Conservation (phyloP, 768 basidiomycete genomes). For the Hygrophorus pudorinus region DNA sequence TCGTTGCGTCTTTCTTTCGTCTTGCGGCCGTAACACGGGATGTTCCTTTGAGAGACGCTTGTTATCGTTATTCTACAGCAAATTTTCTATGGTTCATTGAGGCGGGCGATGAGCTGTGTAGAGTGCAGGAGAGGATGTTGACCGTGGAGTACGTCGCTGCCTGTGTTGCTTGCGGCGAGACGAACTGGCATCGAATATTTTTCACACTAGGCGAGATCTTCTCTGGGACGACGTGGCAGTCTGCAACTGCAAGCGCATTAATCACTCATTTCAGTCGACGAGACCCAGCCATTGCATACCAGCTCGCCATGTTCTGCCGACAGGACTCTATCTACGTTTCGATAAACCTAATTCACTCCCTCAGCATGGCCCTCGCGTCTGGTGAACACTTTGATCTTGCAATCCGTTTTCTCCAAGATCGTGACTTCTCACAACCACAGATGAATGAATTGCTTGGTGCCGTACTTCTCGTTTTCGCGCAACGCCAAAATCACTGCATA, state of each 20-base stretch:
- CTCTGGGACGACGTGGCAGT: constrained; percentile 15
- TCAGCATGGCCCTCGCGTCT: constrained; percentile 25
- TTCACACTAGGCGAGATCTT: constrained; percentile 17
- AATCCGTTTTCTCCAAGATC: constrained; percentile 23
- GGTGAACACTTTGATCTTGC: constrained; percentile 20
- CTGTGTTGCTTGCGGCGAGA: constrained; percentile 18
- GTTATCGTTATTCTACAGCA: constrained; percentile 21
- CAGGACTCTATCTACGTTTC: constrained; percentile 15
- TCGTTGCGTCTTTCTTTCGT: constrained; percentile 30
- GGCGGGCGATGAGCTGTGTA: constrained; percentile 8
- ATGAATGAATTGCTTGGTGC: constrained; percentile 27
- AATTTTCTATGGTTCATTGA: constrained; percentile 18
- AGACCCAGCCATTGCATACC: constrained; percentile 22
- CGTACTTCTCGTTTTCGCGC: constrained; percentile 28
- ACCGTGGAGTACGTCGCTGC: constrained; percentile 26
- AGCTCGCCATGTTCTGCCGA: constrained; percentile 23
- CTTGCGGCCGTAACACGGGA: constrained; percentile 20
- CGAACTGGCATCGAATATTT: constrained; percentile 21
- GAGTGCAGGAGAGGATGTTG: constrained; percentile 22
- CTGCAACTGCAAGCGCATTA: constrained; percentile 18
- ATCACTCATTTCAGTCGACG: constrained; percentile 7
- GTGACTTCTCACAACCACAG: constrained; percentile 19
- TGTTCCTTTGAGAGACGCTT: constrained; percentile 24
- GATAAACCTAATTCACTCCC: constrained; percentile 12
- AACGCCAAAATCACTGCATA: constrained; percentile 21